Base-by-base conservation (phyloP, 2,329 filamentous ascomycete species). In the Knoxdaviesia proteae region DNA sequence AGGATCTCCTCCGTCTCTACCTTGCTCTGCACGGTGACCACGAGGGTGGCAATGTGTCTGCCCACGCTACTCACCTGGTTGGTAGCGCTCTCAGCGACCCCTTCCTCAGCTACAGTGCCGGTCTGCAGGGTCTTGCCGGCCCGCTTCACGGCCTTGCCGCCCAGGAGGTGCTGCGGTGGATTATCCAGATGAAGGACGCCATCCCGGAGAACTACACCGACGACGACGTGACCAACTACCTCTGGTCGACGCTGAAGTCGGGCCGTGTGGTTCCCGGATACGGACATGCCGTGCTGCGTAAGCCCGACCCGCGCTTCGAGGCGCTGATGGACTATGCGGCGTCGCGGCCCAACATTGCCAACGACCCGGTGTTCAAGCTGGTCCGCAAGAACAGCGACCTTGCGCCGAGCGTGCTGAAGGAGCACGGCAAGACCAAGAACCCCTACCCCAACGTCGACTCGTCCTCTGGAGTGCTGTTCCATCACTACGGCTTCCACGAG, bases 401-500 rank as follows among this genome's bases (percentile, higher is more conserved):
- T 48, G 90, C 90, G 0, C 90, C 90, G 10, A 73, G 75, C 42
- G 90, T 98, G 20, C 69, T 98, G 52, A 90, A 76, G 53, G 77
- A 94, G 65, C 90, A 98, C 58, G 90, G 90, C 61, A 96, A 94
- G 78, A 94, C 86, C 51, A 93, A 93, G 71, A 94, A 94, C 65
- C 86, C 90, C 2, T 93, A 88, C 63, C 90, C 90, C 49, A 98
- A 98, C 58, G 90, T 98, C 47, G 90, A 98, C 61, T 86, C 81
- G 40, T 80, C 76, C 48, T 94, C 86, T 1, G 90, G 90, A 49
- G 87, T 96, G 5, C 71, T 98, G 40, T 96, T 98, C 75, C 80
- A 96, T 63, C 86, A 96, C 67, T 98, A 94, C 58, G 90, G 88
- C 45, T 94, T 98, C 76, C 80, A 83, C 59, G 84, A 96, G 67